Evolutionary conservation across 2,329 filamentous ascomycete species (phyloP).

Genomic region (Ilyonectria robusta): DNA sequence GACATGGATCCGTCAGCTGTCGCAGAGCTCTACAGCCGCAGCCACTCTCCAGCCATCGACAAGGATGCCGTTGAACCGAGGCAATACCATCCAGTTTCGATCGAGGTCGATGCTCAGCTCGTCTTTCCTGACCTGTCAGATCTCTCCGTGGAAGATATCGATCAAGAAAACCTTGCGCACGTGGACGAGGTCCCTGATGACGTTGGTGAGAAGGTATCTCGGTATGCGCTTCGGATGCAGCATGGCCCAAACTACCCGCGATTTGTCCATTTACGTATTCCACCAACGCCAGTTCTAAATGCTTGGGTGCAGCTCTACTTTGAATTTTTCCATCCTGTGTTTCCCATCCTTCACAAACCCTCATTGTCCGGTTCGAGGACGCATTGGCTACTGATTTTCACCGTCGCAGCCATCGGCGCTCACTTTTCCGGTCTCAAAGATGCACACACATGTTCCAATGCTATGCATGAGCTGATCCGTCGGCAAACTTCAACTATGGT

Average conservation of each 20-base stretch:
- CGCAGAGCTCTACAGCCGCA: conserved; percentile 5
- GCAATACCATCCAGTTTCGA: background rate
- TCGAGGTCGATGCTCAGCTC: background rate
- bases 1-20: background rate
- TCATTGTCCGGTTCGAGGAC: background rate
- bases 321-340: conserved; percentile 7
- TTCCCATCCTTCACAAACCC: conserved; percentile 9
- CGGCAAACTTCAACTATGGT: background rate
- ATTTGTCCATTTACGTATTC: background rate
- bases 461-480: conserved; percentile 8
- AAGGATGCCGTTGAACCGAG: background rate
- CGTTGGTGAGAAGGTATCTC: background rate
- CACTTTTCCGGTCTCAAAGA: conserved; percentile 1
- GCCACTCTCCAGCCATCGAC: conserved; percentile 1
- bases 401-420: conserved; percentile 4
- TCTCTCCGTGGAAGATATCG: background rate
- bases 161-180: conserved; percentile 2
- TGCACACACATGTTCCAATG: background rate
- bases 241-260: background rate
- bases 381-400: conserved; percentile 4
- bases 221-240: background rate
- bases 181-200: background rate
- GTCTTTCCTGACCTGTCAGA: background rate
- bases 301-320: conserved; percentile 4
- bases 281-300: conserved; percentile 4